Percentiles rank a stretch among this genome's conserved stretches.
phyloP scores from a whole-genome alignment of 139 green algal species.

The Closterium sp. region DNA sequence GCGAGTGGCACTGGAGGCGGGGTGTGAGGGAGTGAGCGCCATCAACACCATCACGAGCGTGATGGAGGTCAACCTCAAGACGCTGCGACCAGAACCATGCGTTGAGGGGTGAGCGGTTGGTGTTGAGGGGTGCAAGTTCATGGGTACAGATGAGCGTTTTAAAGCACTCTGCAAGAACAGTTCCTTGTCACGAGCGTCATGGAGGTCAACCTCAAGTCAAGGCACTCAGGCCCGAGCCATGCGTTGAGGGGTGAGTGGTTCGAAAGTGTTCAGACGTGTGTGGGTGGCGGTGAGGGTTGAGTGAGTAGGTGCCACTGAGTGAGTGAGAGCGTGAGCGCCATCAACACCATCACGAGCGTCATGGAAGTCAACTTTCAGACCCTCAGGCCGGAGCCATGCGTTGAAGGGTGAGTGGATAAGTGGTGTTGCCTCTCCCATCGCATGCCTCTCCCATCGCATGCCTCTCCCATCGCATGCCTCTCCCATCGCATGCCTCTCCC shows the following conservation, averaged over 20 bases:
- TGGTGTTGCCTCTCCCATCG: neutral
- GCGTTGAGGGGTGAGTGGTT: slow-evolving; percentile 43
- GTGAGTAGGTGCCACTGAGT: too few species aligned
- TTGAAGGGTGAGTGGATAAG: slow-evolving; percentile 37
- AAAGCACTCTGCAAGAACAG: too few species aligned
- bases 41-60: slow-evolving; percentile 87
- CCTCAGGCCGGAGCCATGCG: slow-evolving; percentile 48
- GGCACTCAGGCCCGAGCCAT: slow-evolving; percentile 50
- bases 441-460: too few species aligned
- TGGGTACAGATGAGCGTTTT: too few species aligned
- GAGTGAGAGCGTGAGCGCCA: slow-evolving; percentile 72
- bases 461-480: too few species aligned
- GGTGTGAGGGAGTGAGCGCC: slow-evolving; percentile 68
- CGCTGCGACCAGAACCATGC: slow-evolving; percentile 51
- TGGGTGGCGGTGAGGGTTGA: too few species aligned
- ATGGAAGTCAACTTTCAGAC: slow-evolving; percentile 90
- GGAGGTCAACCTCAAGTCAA: slow-evolving; percentile 87
- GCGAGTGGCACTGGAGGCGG: slow-evolving; percentile 54
- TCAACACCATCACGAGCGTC: slow-evolving; percentile 84
- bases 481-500: too few species aligned
- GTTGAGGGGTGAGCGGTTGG: slow-evolving; percentile 41
- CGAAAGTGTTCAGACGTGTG: too few species aligned
- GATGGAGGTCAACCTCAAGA: slow-evolving; percentile 90
- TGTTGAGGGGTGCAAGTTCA: too few species aligned
- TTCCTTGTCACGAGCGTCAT: too few species aligned